Evolutionary conservation across 2,329 filamentous ascomycete genomes (phyloP).

Genomic region (Beauveria pseudobassiana): DNA sequence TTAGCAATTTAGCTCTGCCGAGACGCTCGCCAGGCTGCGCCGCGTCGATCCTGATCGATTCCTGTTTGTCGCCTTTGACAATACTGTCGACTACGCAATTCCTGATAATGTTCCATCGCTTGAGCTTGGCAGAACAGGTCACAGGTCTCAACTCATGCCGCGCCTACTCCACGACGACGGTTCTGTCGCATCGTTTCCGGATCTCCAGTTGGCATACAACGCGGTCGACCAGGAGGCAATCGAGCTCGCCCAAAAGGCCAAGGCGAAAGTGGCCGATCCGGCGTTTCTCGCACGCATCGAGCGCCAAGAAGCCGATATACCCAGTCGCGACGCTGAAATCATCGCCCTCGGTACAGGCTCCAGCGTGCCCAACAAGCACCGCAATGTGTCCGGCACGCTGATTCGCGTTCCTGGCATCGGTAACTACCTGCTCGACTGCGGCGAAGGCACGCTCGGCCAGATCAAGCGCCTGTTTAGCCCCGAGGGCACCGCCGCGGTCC

Average conservation of each 20-base stretch:
- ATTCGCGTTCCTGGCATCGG: slow-evolving; percentile 76
- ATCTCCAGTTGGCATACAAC: slow-evolving; percentile 39
- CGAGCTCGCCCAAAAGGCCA: slow-evolving; percentile 43
- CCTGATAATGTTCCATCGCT: slow-evolving; percentile 20
- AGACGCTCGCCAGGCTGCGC: slow-evolving; percentile 60
- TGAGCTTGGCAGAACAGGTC: slow-evolving; percentile 36
- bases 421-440: slow-evolving; percentile 85
- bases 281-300: slow-evolving; percentile 43
- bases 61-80: slow-evolving; percentile 58
- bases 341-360: slow-evolving; percentile 88
- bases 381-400: slow-evolving; percentile 87
- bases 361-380: slow-evolving; percentile 81
- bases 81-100: slow-evolving; percentile 26
- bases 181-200: slow-evolving; percentile 34
- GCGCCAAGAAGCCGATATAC: slow-evolving; percentile 54
- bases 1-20: slow-evolving; percentile 60
- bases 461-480: slow-evolving; percentile 64
- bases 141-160: slow-evolving; percentile 40
- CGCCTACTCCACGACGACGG: slow-evolving; percentile 38
- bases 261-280: slow-evolving; percentile 30
- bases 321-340: slow-evolving; percentile 70
- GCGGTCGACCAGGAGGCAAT: slow-evolving; percentile 38
- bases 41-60: slow-evolving; percentile 70
- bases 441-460: slow-evolving; percentile 88
- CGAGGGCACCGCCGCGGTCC: slow-evolving; percentile 57